Evolutionary conservation across 2,329 filamentous ascomycete genomes (phyloP).

Genomic region (Sarocladium brachiariae): DNA sequence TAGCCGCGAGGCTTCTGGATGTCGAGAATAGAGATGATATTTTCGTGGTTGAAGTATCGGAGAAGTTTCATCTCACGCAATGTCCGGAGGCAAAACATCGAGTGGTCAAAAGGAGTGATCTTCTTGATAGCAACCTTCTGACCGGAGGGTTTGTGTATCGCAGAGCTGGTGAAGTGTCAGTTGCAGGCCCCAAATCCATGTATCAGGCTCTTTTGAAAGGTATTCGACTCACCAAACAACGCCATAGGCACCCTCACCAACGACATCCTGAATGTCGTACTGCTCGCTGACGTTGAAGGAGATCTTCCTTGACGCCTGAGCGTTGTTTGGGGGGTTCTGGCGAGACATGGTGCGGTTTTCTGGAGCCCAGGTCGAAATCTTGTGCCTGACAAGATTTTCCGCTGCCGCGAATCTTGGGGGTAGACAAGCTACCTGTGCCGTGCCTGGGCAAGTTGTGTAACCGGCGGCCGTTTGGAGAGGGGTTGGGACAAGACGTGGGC

Average conservation of each 20-base stretch:
- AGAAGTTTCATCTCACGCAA: constrained; percentile 98
- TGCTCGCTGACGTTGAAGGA: constrained; percentile 99
- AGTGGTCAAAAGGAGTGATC: constrained; percentile 98
- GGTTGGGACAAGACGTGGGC: background rate
- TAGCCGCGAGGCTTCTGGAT: constrained; percentile 98
- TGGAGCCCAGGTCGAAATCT: background rate
- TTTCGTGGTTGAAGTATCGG: constrained; percentile 99
- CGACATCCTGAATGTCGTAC: constrained; percentile 99
- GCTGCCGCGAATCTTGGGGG: background rate
- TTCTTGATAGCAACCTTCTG: constrained; percentile 99
- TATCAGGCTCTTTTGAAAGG: background rate
- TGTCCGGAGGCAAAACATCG: constrained; percentile 96
- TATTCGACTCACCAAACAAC: constrained; percentile 76
- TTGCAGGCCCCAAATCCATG: background rate
- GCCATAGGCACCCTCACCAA: constrained; percentile 96
- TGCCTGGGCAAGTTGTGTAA: background rate
- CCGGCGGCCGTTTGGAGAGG: background rate
- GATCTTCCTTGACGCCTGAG: constrained; percentile 76
- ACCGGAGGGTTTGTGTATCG: constrained; percentile 93
- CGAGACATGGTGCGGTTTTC: constrained; percentile 44
- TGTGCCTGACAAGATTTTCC: constrained; percentile 8
- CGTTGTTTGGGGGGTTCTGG: constrained; percentile 48
- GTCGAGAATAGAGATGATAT: constrained; percentile 98
- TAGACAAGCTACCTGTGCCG: background rate
- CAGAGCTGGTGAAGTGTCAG: constrained; percentile 56